Evolutionary conservation across 768 basidiomycete species (phyloP), one percentile per base, ranked within the genome.

Genomic region (Dioszegia crocea): DNA sequence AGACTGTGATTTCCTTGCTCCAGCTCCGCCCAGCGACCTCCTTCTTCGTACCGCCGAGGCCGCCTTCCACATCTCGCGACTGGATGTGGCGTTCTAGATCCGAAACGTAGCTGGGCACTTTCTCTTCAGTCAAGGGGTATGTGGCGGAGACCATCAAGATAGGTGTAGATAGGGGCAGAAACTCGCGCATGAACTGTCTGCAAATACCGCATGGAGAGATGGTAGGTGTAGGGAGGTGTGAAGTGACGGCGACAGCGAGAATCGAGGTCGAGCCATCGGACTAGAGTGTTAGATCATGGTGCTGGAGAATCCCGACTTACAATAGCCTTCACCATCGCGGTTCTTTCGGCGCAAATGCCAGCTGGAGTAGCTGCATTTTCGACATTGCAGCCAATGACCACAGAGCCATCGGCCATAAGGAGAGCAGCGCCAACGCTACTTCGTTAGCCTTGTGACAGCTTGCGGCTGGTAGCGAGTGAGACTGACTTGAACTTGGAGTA

Each of bases 321-420:
- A 21, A 88, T 85, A 26, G 91, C 93, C 76, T 96, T 96, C n/a
- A 91, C 87, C 54, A 99, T 80, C 0, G 93, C 93, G 0, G 94
- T 97, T 29, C 93, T 81, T 74, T 99, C 94, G 0, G 94, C 94
- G 65, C 94, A 98, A 59, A 97, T 93, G 0, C 88, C 84, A 1
- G 84, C 90, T 4, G 92, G 92, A 68, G 90, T 89, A 0, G 88
- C 87, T 0, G 91, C 91, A 68, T 96, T 97, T 79, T 99, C 96
- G 60, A 98, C 83, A 74, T 96, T 97, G 29, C 88, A 86, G 4
- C 94, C 92, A 61, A 83, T 86, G 59, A 94, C 84, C 21, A 94
- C 83, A 9, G 79, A 75, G 40, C 67, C 73, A 29, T 87, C 83
- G 0, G 82, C 71, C 1, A 85, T 79, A 17, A 97, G 77, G 11